Evolutionary conservation across 176 grass and related monocot genomes (phyloP).

Genomic region (Oropetium thomaeum): DNA sequence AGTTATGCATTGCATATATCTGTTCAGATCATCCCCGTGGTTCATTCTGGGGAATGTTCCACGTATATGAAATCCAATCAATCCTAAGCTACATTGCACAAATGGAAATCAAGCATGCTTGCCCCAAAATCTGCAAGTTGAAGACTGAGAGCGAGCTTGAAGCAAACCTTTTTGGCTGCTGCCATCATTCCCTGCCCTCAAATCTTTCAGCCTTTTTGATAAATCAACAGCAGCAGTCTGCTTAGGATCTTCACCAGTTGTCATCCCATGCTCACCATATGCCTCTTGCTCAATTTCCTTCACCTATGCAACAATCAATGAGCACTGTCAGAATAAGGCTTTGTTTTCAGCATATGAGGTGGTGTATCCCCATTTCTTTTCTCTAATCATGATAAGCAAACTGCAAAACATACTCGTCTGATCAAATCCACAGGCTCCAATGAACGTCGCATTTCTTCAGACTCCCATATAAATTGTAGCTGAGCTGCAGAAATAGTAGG

Average conservation of each 20-base stretch:
- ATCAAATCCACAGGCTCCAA: slow-evolving; percentile 92
- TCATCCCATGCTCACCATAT: slow-evolving; percentile 50
- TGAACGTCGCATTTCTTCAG: slow-evolving; percentile 65
- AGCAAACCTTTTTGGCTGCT: slow-evolving; percentile 86
- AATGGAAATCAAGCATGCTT: background rate
- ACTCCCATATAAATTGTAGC: slow-evolving; percentile 78
- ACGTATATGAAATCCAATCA: background rate
- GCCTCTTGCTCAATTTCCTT: slow-evolving; percentile 91
- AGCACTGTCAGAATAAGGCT: background rate
- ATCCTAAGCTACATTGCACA: background rate
- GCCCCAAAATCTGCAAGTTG: background rate
- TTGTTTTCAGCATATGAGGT: background rate
- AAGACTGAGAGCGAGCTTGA: background rate
- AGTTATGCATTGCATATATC: background rate
- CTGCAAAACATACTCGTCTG: slow-evolving; percentile 57
- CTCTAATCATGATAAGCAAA: background rate
- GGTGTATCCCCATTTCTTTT: background rate
- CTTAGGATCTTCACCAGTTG: slow-evolving; percentile 55
- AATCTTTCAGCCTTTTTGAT: slow-evolving; percentile 76
- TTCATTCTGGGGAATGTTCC: background rate
- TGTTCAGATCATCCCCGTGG: background rate
- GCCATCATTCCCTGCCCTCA: slow-evolving; percentile 71
- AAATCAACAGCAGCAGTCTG: slow-evolving; percentile 87
- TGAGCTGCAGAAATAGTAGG: slow-evolving; percentile 51
- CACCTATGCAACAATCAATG: slow-evolving; percentile 43